Evolutionary conservation across 2,329 filamentous ascomycete genomes (phyloP), one percentile per base, ranked within the genome.

Genomic region (Colletotrichum camelliae): DNA sequence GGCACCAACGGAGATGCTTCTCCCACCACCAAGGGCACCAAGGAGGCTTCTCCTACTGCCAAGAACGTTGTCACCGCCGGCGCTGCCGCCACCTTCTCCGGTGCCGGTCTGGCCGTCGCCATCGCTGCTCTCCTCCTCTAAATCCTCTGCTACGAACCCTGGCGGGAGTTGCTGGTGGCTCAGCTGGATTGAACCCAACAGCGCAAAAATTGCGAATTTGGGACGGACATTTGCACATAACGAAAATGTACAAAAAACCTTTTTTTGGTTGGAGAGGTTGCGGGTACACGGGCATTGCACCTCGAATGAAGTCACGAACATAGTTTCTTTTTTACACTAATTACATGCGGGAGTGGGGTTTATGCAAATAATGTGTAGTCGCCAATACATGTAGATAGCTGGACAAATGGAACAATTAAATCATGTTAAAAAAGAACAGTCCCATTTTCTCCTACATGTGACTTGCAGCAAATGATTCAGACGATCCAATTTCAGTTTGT

Each of bases 81-180:
- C 8, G 71, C 74, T 18, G 71, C 71, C 1, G 18, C 70, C 18
- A 61, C 66, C 74, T 43, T 76, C 55, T 76, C 74, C 9, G 72
- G 60, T 33, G 74, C 74, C 9, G 72, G 52, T 4, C 15, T 75
- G 35, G 48, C 58, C 16, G 61, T 55, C n/a, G 74, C 52, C 31
- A n/a, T 76, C 24, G 66, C 61, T 18, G 74, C 65, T 21, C 43
- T 76, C 60, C 12, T 76, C 27, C 66, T 76, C n/a, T 76, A 71
- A 74, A 66, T 52, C 10, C 43, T 21, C 43, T 52, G 43, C 43
- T 52, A 21, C n/a, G 43, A 52, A 52, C 43, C 43, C 43, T 52
- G 43, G 10, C 5, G 43, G 43, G 12, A 52, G 2, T 52, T 21
- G n/a, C 43, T 52, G n/a, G 43, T 52, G 43, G n/a, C 43, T 52